These are phyloP conservation scores for Phytophthora cactorum DNA, from an alignment of 352 stramenopile genomes.

Conservation along the genomic window DNA sequence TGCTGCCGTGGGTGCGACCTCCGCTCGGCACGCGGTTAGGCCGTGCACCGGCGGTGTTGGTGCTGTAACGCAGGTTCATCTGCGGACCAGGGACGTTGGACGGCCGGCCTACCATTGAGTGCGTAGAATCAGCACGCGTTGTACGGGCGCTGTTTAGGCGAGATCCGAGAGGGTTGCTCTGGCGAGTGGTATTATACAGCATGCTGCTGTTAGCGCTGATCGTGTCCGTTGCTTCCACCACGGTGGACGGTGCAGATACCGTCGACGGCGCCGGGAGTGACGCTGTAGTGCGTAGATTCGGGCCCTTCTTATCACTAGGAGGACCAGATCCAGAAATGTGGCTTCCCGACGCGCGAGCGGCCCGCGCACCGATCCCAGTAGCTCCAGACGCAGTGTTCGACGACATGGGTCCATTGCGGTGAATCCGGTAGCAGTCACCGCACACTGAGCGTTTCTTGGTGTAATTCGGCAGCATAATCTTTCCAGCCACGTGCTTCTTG, in stretches of 20 bases:
- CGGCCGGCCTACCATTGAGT: slow-evolving; percentile 48
- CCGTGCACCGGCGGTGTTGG: slow-evolving; percentile 37
- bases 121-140: slow-evolving; percentile 54
- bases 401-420: slow-evolving; percentile 63
- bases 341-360: slow-evolving; percentile 30
- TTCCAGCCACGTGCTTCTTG: slow-evolving; percentile 82
- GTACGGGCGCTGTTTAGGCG: slow-evolving; percentile 30
- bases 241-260: slow-evolving; percentile 30
- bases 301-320: slow-evolving; percentile 33
- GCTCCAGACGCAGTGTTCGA: slow-evolving; percentile 29
- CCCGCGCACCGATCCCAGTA: slow-evolving; percentile 20
- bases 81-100: slow-evolving; percentile 58
- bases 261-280: slow-evolving; percentile 32
- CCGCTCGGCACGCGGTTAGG: slow-evolving; percentile 25
- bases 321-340: slow-evolving; percentile 32
- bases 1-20: slow-evolving; percentile 37
- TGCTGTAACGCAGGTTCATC: slow-evolving; percentile 58
- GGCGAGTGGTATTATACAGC: slow-evolving; percentile 27
- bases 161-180: slow-evolving; percentile 28
- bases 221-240: slow-evolving; percentile 34
- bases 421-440: slow-evolving; percentile 75
- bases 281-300: slow-evolving; percentile 20
- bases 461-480: slow-evolving; percentile 63
- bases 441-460: slow-evolving; percentile 79
- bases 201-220: slow-evolving; percentile 38